phyloP scores from a whole-genome alignment of 2,329 filamentous ascomycete genomes.

The Huntiella abstrusa region DNA sequence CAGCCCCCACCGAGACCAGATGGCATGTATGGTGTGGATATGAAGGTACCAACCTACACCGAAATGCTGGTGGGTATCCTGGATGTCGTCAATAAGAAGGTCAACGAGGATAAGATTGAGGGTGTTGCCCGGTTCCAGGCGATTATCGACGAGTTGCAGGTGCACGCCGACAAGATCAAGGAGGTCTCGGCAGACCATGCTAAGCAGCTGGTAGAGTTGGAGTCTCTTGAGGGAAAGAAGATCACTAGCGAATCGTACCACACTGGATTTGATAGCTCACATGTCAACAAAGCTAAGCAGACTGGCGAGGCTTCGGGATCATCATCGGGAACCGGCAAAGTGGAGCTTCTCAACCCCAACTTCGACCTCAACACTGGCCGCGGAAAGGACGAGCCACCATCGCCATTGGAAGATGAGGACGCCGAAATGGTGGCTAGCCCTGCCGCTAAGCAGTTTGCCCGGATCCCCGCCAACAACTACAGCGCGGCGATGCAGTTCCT shows the following conservation, averaged over 20 bases:
- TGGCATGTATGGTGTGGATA: constrained; percentile 57
- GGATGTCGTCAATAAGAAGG: constrained; percentile 73
- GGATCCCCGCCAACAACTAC: constrained; percentile 62
- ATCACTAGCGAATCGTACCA: constrained; percentile 86
- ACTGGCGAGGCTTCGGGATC: constrained; percentile 30
- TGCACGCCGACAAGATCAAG: constrained; percentile 60
- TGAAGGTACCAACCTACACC: constrained; percentile 65
- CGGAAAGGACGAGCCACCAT: constrained; percentile 9
- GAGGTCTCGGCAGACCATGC: constrained; percentile 58
- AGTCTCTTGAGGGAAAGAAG: constrained; percentile 70
- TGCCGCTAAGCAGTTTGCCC: constrained; percentile 62
- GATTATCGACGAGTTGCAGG: constrained; percentile 61
- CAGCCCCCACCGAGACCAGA: constrained; percentile 56
- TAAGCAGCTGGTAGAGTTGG: constrained; percentile 57
- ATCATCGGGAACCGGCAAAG: constrained; percentile 4
- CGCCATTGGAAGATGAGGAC: constrained; percentile 37
- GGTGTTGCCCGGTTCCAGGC: constrained; percentile 48
- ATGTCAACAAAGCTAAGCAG: constrained; percentile 44
- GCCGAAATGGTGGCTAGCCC: constrained; percentile 59
- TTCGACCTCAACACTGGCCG: constrained; percentile 16
- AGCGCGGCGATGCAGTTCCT: constrained; percentile 57
- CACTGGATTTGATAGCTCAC: constrained; percentile 77
- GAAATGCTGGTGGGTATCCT: constrained; percentile 97
- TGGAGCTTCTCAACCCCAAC: constrained; percentile 36
- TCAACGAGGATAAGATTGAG: constrained; percentile 54